phyloP scores from a whole-genome alignment of 768 basidiomycete species.

The Artomyces pyxidatus region DNA sequence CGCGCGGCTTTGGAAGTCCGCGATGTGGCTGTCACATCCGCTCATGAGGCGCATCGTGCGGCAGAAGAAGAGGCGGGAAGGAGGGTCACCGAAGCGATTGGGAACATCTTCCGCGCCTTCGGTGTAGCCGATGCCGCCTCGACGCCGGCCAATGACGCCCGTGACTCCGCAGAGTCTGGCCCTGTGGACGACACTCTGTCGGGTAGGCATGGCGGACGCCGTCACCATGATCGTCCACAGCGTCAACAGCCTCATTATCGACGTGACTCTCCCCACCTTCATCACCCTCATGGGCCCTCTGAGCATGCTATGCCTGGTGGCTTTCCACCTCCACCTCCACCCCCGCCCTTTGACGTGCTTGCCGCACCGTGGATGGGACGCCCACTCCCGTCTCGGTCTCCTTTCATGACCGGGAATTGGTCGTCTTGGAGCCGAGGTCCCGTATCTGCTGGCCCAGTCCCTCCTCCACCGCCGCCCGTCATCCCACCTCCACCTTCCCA shows the following conservation, averaged over 20 bases:
- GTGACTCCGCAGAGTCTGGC: too few species aligned
- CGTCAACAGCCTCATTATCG: neutral
- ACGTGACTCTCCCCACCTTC: neutral
- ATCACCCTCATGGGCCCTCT: too few species aligned
- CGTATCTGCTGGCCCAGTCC: neutral
- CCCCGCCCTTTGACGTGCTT: too few species aligned
- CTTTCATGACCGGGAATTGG: neutral
- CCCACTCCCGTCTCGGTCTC: neutral
- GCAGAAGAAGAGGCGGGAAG: constrained; percentile 61
- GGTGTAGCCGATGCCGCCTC: constrained; percentile 18
- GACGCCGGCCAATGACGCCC: neutral
- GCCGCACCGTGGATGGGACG: too few species aligned
- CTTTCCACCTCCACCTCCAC: too few species aligned
- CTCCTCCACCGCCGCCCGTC: neutral
- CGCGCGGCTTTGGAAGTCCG: constrained; percentile 32
- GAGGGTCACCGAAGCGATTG: constrained; percentile 56
- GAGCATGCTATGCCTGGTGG: too few species aligned
- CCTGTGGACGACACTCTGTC: too few species aligned
- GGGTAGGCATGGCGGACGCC: neutral
- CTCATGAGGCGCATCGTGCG: constrained; percentile 36
- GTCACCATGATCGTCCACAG: neutral
- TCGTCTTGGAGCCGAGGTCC: neutral
- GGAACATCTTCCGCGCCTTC: constrained; percentile 49
- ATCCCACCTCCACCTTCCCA: neutral
- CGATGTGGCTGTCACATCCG: constrained; percentile 27